Base-by-base conservation (phyloP, 495 filamentous ascomycete genomes). In the Hypoxylon fragiforme region DNA sequence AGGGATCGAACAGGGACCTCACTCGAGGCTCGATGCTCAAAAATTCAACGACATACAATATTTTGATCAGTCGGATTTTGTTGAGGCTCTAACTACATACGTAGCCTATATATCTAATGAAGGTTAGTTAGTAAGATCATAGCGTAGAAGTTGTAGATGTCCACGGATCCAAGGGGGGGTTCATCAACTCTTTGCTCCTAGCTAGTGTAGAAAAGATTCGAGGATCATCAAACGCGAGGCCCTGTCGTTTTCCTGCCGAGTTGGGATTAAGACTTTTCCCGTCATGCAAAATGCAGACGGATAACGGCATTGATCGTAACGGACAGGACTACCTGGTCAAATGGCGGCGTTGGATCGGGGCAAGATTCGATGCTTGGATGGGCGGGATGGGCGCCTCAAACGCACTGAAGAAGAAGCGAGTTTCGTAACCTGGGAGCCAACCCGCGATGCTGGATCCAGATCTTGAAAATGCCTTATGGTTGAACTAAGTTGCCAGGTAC, bases 351-450 rank as follows among this genome's bases (percentile, higher is more conserved):
- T 41, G 34, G 41, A 22, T 37, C 44, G 39, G 15, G n/a, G n/a
- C n/a, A n/a, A 55, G 30, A 22, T 11, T 30, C 11, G 26, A 35
- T 7, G 12, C 13, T 3, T 37, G 1, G 30, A 28, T 20, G 24
- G 49, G 28, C 31, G 41, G 49, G 56, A 54, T 54, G 19, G 39
- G 19, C 21, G 35, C 40, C 50, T 60, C 57, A 61, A 55, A 61
- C 57, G 18, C 21, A 42, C 37, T 47, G 50, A 39, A 43, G 42
- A 9, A 24, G 51, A 56, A 61, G 57, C 57, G 57, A 61, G 57
- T 61, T 61, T 61, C 57, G 57, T 42, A 56, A 55, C 42, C n/a
- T n/a, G n/a, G n/a, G n/a, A n/a, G n/a, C n/a, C n/a, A 15, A 31
- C 44, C 37, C 13, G 31, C 47, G 42, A 48, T 36, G 40, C 37